Base-by-base conservation (phyloP, 495 filamentous ascomycete species). In the Xylaria bambusicola region DNA sequence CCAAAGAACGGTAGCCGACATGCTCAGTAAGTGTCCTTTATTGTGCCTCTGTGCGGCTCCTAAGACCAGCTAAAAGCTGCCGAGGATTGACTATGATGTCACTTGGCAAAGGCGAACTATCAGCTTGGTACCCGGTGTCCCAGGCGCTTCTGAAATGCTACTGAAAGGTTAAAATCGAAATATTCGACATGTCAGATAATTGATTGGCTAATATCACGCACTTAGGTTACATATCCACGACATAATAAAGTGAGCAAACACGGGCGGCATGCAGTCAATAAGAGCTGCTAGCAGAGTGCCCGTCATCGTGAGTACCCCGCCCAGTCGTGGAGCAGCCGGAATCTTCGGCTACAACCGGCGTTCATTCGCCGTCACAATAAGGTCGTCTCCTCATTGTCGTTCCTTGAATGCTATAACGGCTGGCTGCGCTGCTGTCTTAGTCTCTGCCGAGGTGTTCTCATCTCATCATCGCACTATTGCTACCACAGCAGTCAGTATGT, bases 401-500 rank as follows among this genome's bases (percentile, higher is more conserved):
- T 2, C 18, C 54, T 20, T 36, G n/a, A n/a, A n/a, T n/a, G n/a
- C 24, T 27, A 7, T n/a, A 40, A 47, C 41, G 5, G 7, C 40
- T 4, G 21, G 24, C 18, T 17, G 31, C 29, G 13, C 31, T 41
- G 3, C 42, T 17, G 47, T 27, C 24, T 29, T n/a, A 26, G 36
- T 27, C 50, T 18, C 17, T 21, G 49, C 33, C 31, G 12, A 35
- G 18, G 9, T 42, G 47, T 24, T 20, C 21, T 23, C 27, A 7
- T 42, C 17, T 38, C 21, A 15, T 36, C 36, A 17, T 27, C 60
- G 6, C 33, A 3, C 21, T 59, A 33, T 20, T 52, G 8, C 31
- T n/a, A 41, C 52, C 56, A 49, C 47, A 49, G 40, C 59, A 29
- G 18, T 46, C 62, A 72, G 50, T 1, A 76, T 77, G 75, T 70